Percentiles rank a stretch among this genome's conserved stretches.
These are phyloP conservation scores for Syzygium aqueum DNA, from an alignment of 345 rosid genomes.

Conservation along the genomic window DNA sequence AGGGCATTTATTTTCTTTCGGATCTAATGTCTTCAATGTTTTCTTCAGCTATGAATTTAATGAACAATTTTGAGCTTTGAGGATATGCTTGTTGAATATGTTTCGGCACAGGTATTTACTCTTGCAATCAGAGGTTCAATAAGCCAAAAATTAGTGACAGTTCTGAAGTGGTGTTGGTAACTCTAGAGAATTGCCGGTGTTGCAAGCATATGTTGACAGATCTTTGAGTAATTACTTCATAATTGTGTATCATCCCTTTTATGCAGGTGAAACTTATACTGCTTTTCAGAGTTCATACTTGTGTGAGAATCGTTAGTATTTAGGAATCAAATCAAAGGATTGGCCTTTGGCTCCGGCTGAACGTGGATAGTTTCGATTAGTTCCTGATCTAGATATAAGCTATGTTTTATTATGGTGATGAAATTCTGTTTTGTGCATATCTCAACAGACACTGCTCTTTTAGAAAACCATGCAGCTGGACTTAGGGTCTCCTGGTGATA, in stretches of 20 bases:
- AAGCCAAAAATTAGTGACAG: too few relatives aligned
- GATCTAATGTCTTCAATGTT: too few relatives aligned
- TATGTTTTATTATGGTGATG: not conserved
- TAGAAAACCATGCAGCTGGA: not conserved
- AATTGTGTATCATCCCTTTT: not conserved
- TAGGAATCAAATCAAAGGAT: not conserved
- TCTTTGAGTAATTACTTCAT: not conserved
- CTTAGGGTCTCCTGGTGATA: not conserved
- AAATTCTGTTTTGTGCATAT: not conserved
- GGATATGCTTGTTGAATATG: too few relatives aligned
- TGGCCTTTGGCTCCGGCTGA: too few relatives aligned
- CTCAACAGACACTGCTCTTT: not conserved
- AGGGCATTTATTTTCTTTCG: too few relatives aligned
- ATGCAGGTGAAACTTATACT: not conserved
- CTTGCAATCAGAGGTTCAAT: too few relatives aligned
- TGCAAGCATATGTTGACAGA: not conserved
- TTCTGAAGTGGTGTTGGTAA: not conserved
- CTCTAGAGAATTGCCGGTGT: not conserved
- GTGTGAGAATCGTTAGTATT: accelerated
- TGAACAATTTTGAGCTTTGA: too few relatives aligned
- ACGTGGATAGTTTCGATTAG: not conserved
- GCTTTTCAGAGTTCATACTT: not conserved
- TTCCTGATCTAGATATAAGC: not conserved
- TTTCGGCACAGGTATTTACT: too few relatives aligned
- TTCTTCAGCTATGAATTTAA: too few relatives aligned